Evolutionary conservation across 2,329 filamentous ascomycete genomes (phyloP).

Genomic region (Penicillium sp.): DNA sequence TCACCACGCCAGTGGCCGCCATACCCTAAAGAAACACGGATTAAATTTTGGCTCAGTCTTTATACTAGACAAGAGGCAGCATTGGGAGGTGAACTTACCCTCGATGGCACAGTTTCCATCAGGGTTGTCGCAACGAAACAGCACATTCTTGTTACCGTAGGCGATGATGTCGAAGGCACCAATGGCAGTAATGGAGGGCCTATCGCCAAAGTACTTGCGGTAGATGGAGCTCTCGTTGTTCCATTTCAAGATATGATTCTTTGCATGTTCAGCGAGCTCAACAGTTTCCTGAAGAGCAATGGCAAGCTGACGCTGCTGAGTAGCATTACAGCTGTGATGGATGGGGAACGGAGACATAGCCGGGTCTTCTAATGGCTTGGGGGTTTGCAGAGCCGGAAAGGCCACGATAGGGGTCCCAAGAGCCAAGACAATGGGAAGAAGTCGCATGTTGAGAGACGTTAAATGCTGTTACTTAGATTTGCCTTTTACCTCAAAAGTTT

Average conservation of each 20-base stretch:
- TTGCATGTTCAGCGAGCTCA: constrained; percentile 63
- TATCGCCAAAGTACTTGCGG: constrained; percentile 69
- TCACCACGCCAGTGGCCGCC: constrained; percentile 70
- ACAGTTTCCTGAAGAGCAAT: constrained; percentile 63
- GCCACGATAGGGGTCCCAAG: no score
- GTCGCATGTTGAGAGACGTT: no score
- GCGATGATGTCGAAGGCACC: constrained; percentile 67
- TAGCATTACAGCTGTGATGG: constrained; percentile 69
- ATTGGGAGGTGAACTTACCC: no score
- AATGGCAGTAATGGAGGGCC: constrained; percentile 60
- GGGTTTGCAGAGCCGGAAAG: no score
- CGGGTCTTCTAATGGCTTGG: no score
- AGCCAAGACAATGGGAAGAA: no score
- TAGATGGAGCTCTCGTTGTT: constrained; percentile 64
- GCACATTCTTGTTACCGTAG: constrained; percentile 60
- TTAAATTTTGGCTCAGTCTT: no score
- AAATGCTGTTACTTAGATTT: no score
- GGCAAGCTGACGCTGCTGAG: constrained; percentile 60
- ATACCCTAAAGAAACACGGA: constrained; percentile 58
- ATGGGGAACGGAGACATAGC: constrained; percentile 57
- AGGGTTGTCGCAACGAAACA: constrained; percentile 71
- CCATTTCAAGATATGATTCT: constrained; percentile 56
- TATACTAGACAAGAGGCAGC: no score
- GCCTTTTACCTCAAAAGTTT: no score
- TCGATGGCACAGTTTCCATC: constrained; percentile 65